Evolutionary conservation across 1,284 basidiomycete species (phyloP).

Genomic region (Ceratobasidium sp.): DNA sequence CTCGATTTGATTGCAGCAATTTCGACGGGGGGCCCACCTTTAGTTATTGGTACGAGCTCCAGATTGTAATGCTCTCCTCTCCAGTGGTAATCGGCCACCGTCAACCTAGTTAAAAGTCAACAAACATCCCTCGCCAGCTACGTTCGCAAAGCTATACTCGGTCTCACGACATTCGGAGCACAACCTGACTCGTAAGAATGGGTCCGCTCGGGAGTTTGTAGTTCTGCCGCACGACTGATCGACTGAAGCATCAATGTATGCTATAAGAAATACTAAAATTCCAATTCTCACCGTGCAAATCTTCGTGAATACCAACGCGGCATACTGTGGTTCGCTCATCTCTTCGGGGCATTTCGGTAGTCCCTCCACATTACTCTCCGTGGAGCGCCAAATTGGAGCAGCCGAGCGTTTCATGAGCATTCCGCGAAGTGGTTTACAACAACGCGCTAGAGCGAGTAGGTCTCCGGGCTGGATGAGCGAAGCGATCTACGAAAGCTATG

Average conservation of each 20-base stretch:
- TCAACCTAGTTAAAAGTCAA: too few species aligned
- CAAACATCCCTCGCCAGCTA: too few species aligned
- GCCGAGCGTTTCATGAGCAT: slow-evolving; percentile 9
- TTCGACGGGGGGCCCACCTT: too few species aligned
- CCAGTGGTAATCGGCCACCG: too few species aligned
- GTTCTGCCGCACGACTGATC: background rate
- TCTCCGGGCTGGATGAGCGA: background rate
- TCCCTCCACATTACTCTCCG: background rate
- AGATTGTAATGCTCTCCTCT: too few species aligned
- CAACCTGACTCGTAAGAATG: background rate
- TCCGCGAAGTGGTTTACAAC: background rate
- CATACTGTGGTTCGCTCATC: slow-evolving; percentile 7
- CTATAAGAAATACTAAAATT: too few species aligned
- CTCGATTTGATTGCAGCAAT: too few species aligned
- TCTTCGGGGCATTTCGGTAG: background rate
- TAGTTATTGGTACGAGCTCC: too few species aligned
- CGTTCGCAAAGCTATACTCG: too few species aligned
- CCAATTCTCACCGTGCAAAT: slow-evolving; percentile 10
- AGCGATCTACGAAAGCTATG: background rate
- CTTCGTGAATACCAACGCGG: background rate
- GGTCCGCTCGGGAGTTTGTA: background rate
- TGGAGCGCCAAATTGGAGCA: background rate
- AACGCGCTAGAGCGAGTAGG: background rate
- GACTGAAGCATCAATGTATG: background rate
- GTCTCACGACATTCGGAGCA: background rate